phyloP scores from a whole-genome alignment of 352 stramenopile species.

The Globisporangium polare region DNA sequence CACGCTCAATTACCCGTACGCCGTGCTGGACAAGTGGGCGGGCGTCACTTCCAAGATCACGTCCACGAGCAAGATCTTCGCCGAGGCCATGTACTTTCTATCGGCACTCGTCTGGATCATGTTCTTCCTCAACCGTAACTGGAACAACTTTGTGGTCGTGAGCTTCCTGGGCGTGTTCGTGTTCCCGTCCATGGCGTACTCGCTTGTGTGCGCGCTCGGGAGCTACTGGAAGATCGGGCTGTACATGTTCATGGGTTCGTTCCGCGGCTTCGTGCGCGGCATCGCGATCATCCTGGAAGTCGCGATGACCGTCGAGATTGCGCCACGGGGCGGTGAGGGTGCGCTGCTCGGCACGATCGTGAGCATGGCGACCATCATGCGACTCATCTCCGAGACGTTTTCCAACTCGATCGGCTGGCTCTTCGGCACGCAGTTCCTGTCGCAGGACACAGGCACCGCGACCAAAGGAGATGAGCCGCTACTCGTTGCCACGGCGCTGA shows the following conservation, averaged over 20 bases:
- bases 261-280: constrained; percentile 34
- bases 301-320: constrained; percentile 38
- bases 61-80: constrained; percentile 25
- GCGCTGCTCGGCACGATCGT: constrained; percentile 39
- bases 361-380: constrained; percentile 37
- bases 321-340: constrained; percentile 34
- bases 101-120: constrained; percentile 29
- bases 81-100: constrained; percentile 28
- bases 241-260: constrained; percentile 31
- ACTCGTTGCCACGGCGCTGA: constrained; percentile 27
- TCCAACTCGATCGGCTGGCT: constrained; percentile 20
- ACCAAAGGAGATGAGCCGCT: constrained; percentile 22
- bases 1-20: constrained; percentile 36
- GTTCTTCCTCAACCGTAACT: constrained; percentile 28
- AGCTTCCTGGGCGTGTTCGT: constrained; percentile 25
- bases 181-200: constrained; percentile 23
- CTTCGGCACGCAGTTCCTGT: constrained; percentile 19
- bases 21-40: constrained; percentile 35
- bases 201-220: constrained; percentile 20
- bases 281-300: constrained; percentile 34
- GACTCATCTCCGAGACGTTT: constrained; percentile 22
- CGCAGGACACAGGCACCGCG: constrained; percentile 12
- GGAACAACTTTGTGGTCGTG: constrained; percentile 28
- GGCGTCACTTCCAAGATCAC: constrained; percentile 27
- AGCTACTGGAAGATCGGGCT: constrained; percentile 23